phyloP scores from a whole-genome alignment of 2,329 filamentous ascomycete species.

The Exophiala lecanii-corni region DNA sequence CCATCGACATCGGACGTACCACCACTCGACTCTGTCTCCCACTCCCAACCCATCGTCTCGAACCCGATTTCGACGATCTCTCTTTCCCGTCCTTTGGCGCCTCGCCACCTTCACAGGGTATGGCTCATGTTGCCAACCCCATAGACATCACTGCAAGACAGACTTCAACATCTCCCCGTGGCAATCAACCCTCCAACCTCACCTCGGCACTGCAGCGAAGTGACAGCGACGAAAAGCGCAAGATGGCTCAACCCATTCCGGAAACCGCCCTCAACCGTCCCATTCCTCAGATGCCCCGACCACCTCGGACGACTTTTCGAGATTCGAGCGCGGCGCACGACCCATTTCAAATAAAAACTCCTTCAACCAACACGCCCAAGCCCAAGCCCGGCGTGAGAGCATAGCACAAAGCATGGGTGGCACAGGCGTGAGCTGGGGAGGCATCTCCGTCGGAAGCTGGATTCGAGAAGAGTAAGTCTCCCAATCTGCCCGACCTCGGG shows the following conservation, averaged over 20 bases:
- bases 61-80: constrained; percentile 33
- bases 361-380: constrained; percentile 48
- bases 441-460: constrained; percentile 92
- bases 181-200: constrained; percentile 58
- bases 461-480: constrained; percentile 91
- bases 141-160: constrained; percentile 57
- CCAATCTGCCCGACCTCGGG: not conserved
- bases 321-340: constrained; percentile 44
- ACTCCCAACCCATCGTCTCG: constrained; percentile 28
- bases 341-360: constrained; percentile 55
- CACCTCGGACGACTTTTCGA: constrained; percentile 19
- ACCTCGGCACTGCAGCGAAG: constrained; percentile 56
- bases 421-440: constrained; percentile 94
- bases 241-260: constrained; percentile 13
- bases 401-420: constrained; percentile 54
- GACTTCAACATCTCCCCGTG: constrained; percentile 55
- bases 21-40: constrained; percentile 38
- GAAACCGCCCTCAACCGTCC: constrained; percentile 20
- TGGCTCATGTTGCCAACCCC: constrained; percentile 48
- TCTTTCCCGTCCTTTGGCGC: constrained; percentile 39
- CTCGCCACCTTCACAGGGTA: constrained; percentile 29
- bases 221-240: constrained; percentile 36
- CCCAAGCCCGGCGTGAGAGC: constrained; percentile 50
- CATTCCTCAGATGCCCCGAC: constrained; percentile 27
- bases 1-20: constrained; percentile 33